phyloP scores from a whole-genome alignment of 164 flowering plant species.

The Magnolia officinalis region DNA sequence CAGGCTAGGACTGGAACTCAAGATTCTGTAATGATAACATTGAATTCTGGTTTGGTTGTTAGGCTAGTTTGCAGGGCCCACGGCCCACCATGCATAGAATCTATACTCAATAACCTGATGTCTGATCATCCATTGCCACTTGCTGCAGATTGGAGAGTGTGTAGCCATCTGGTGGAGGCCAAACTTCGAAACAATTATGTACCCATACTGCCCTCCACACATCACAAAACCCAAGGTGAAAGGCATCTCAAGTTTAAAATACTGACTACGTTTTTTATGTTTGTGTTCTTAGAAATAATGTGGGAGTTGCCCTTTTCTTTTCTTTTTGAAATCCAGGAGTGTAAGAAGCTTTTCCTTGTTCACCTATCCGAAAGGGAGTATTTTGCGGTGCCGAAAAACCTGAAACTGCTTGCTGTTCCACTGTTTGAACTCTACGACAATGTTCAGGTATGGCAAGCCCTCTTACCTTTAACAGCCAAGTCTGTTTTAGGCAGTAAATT shows the following conservation, averaged over 20 bases:
- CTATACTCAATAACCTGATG: not conserved
- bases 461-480: too few relatives aligned
- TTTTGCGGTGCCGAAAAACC: constrained; percentile 94
- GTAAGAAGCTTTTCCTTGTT: constrained; percentile 92
- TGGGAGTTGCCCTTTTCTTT: not conserved
- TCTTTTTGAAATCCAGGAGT: constrained; percentile 52
- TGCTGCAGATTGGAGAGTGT: constrained; percentile 92
- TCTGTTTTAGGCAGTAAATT: too few relatives aligned
- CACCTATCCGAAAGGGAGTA: constrained; percentile 93
- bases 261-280: not conserved
- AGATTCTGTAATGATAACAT: too few relatives aligned
- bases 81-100: too few relatives aligned
- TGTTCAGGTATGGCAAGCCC: constrained; percentile 63
- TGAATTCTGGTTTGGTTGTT: too few relatives aligned
- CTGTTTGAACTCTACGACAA: constrained; percentile 95
- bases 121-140: not conserved
- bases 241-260: not conserved
- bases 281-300: not conserved
- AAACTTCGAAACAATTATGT: constrained; percentile 92
- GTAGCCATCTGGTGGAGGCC: constrained; percentile 99
- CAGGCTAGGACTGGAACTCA: too few relatives aligned
- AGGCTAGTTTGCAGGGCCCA: too few relatives aligned
- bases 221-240: constrained; percentile 93
- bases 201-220: constrained; percentile 98
- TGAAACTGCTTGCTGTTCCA: constrained; percentile 95